phyloP scores from a whole-genome alignment of 768 basidiomycete genomes.

The Termitomyces heimii region DNA sequence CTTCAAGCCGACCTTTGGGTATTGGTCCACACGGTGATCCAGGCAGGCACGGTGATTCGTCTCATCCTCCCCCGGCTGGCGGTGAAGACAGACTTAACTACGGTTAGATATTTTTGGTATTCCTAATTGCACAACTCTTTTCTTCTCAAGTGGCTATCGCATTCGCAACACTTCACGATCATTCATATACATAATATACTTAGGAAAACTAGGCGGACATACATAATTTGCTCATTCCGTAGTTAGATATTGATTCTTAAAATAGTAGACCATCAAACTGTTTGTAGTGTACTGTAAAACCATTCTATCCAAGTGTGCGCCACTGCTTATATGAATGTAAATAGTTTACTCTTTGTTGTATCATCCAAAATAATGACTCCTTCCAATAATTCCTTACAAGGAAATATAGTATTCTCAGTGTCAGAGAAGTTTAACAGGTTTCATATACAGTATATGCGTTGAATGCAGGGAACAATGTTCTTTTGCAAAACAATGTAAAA shows the following conservation, averaged over 20 bases:
- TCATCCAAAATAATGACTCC: no score
- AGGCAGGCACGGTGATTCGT: neutral
- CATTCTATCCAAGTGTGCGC: neutral
- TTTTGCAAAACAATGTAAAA: no score
- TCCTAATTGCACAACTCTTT: neutral
- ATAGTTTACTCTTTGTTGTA: neutral
- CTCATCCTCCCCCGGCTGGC: constrained; percentile 1
- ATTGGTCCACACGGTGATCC: neutral
- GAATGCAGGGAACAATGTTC: no score
- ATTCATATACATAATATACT: constrained; percentile 4
- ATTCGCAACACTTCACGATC: neutral
- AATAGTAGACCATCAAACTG: neutral
- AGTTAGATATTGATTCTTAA: neutral
- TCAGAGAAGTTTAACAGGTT: no score
- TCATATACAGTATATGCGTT: no score
- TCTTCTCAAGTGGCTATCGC: neutral
- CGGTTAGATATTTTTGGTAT: constrained; percentile 8
- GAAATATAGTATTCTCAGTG: no score
- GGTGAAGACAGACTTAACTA: constrained; percentile 14
- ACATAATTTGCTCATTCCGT: neutral
- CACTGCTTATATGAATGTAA: neutral
- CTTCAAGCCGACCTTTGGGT: constrained; percentile 4
- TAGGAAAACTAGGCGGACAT: constrained; percentile 1
- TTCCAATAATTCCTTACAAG: no score
- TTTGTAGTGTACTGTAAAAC: constrained; percentile 1